Evolutionary conservation across 73 alveolate species (phyloP), one percentile per base, ranked within the genome.

Genomic region (Diophrys appendiculata): DNA sequence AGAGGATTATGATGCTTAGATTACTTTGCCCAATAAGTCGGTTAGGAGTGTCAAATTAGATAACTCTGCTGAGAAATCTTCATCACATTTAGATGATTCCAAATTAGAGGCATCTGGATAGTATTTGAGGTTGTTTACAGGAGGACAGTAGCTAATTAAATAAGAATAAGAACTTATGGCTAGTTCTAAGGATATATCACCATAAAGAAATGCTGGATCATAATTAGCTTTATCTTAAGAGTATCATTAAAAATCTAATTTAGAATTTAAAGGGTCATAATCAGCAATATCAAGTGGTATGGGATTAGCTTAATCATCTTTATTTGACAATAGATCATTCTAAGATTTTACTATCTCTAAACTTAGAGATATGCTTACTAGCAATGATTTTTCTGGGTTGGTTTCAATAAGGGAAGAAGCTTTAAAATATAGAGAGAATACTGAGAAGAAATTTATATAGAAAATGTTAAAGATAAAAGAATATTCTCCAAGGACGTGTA

Each of bases 381-480:
- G 32, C 54, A 82, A 82, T 32, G 74, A 82, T 54, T 82, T 52
- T 33, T 68, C 90, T 3, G 74, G 77, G 68, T 65, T 82, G 79
- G 43, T 82, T 72, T 29, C 55, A 35, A 32, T 82, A 68, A 29
- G 90, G 35, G 90, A 82, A 65, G 79, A 69, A 2, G 90, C 90
- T 1, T 32, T 82, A n/a, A 73, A 82, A 65, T 74, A 32, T 69
- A 82, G 75, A 65, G 90, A 82, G 68, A 3, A 52, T 1, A 72
- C 78, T 11, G 90, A 82, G 54, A 54, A 30, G 33, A 82, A 69
- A 34, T 33, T 53, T 2, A 55, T 82, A 29, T 43, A 82, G 29
- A 56, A 73, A 74, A 82, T 82, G 90, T 52, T 64, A 5, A 73
- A 72, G 74, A 73, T 69, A 25, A 73, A 82, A 43, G 52, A 82